Conservation (phyloP, 331 rosid species). For the Quercus tomentella region DNA sequence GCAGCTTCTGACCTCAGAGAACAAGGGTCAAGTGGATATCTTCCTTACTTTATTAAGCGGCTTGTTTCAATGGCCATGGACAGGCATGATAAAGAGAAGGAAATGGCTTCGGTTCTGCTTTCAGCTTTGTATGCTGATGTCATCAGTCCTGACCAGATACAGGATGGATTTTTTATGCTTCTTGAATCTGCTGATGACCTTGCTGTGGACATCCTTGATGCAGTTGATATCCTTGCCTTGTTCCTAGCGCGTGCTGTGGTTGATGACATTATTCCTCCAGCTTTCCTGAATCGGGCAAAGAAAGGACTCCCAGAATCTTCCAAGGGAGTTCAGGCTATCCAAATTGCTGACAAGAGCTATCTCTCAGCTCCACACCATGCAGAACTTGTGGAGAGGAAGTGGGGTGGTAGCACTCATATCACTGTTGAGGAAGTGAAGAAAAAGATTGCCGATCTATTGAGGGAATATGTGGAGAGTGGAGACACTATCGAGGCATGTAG, state of each 20-base stretch:
- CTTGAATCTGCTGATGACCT: slow-evolving; percentile 98
- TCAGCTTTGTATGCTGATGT: slow-evolving; percentile 96
- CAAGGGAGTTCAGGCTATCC: slow-evolving; percentile 78
- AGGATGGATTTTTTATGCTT: slow-evolving; percentile 90
- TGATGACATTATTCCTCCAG: slow-evolving; percentile 96
- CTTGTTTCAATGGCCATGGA: slow-evolving; percentile 97
- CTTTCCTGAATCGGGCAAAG: slow-evolving; percentile 78
- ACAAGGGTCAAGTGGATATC: slow-evolving; percentile 84
- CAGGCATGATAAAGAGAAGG: slow-evolving; percentile 97
- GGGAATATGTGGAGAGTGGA: slow-evolving; percentile 77
- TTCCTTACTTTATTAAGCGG: slow-evolving; percentile 87
- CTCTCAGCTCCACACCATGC: slow-evolving; percentile 99
- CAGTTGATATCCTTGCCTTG: slow-evolving; percentile 91
- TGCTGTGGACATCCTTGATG: slow-evolving; percentile 88
- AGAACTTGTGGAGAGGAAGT: slow-evolving; percentile 88
- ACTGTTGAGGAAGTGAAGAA: slow-evolving; percentile 96
- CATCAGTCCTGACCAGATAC: slow-evolving; percentile 81
- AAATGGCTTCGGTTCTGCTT: slow-evolving; percentile 96
- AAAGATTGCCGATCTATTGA: slow-evolving; percentile 74
- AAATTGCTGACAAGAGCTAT: slow-evolving; percentile 88
- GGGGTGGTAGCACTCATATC: slow-evolving; percentile 98
- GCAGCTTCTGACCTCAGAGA: slow-evolving; percentile 89
- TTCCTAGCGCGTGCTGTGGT: slow-evolving; percentile 98
- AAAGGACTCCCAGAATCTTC: slow-evolving; percentile 87
- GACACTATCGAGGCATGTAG: slow-evolving; percentile 90